Conservation (phyloP, 306 rosid genomes). For the Neltuma alba region DNA sequence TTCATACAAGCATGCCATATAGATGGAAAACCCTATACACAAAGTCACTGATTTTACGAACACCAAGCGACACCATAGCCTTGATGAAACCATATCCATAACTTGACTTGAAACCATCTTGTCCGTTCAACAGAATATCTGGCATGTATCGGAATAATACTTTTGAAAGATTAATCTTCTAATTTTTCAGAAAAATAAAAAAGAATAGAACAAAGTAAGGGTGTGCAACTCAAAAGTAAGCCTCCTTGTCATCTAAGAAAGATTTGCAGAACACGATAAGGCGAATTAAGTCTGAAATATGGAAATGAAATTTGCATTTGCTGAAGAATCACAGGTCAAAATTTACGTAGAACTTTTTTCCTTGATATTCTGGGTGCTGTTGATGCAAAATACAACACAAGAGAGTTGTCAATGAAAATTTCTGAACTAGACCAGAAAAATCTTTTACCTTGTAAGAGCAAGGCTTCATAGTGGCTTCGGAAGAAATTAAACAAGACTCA, state of each 20-base stretch:
- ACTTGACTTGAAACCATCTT: slow-evolving; percentile 39
- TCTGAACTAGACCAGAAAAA: background rate
- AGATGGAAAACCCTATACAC: slow-evolving; percentile 4
- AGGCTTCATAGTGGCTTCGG: background rate
- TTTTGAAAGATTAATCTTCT: slow-evolving; percentile 13
- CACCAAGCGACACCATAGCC: slow-evolving; percentile 42
- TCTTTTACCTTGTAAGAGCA: background rate
- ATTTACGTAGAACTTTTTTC: background rate
- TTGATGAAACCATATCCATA: slow-evolving; percentile 47
- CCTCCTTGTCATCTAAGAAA: slow-evolving; percentile 30
- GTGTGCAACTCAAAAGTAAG: slow-evolving; percentile 24
- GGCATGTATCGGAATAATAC: slow-evolving; percentile 33
- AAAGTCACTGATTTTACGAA: slow-evolving; percentile 31
- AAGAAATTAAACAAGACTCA: slow-evolving; percentile 20
- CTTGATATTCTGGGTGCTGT: background rate
- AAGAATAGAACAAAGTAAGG: background rate
- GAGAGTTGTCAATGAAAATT: background rate
- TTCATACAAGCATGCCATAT: background rate
- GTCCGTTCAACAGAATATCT: slow-evolving; percentile 36
- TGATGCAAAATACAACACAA: background rate
- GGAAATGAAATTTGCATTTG: background rate
- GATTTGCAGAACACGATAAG: slow-evolving; percentile 24
- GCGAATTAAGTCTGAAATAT: slow-evolving; percentile 11
- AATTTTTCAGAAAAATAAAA: background rate
- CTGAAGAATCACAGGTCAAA: background rate